Conservation (phyloP, 1,284 basidiomycete genomes). For the Mycena sp. region DNA sequence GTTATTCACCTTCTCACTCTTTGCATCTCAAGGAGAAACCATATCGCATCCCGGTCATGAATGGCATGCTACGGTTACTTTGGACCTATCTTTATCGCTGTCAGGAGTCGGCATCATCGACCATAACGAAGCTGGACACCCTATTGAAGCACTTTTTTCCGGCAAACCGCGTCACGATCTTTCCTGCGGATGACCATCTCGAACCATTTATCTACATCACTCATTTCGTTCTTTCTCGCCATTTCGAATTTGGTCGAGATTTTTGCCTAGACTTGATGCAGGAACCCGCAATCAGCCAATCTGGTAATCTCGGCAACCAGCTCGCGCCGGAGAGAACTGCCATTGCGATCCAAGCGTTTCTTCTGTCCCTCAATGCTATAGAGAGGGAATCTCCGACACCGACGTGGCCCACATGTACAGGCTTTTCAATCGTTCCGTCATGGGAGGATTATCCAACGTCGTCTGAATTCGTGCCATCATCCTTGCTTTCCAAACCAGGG, state of each 20-base stretch:
- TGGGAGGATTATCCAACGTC: constrained; percentile 77
- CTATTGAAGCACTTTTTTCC: constrained; percentile 88
- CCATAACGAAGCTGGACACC: constrained; percentile 81
- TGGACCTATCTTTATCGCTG: constrained; percentile 98
- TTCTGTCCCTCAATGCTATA: constrained; percentile 76
- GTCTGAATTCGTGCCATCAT: constrained; percentile 66
- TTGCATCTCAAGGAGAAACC: constrained; percentile 81
- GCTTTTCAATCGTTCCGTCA: constrained; percentile 72
- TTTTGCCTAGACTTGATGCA: constrained; percentile 84
- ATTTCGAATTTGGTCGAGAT: constrained; percentile 89
- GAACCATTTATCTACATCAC: constrained; percentile 84
- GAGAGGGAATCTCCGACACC: constrained; percentile 78
- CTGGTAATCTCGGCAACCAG: constrained; percentile 52
- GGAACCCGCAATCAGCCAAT: constrained; percentile 61
- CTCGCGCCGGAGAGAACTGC: constrained; percentile 79
- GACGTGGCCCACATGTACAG: constrained; percentile 79
- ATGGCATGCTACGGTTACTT: constrained; percentile 84
- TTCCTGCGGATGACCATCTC: constrained; percentile 79
- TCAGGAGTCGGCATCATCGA: constrained; percentile 92
- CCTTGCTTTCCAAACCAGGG: constrained; percentile 69
- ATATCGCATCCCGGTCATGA: constrained; percentile 79
- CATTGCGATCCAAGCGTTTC: constrained; percentile 82
- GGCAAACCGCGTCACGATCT: constrained; percentile 66
- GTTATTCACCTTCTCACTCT: constrained; percentile 3
- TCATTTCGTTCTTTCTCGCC: constrained; percentile 86